Conservation (phyloP, 225 moss, liverwort and hornwort species). For the Marchantia paleacea region DNA sequence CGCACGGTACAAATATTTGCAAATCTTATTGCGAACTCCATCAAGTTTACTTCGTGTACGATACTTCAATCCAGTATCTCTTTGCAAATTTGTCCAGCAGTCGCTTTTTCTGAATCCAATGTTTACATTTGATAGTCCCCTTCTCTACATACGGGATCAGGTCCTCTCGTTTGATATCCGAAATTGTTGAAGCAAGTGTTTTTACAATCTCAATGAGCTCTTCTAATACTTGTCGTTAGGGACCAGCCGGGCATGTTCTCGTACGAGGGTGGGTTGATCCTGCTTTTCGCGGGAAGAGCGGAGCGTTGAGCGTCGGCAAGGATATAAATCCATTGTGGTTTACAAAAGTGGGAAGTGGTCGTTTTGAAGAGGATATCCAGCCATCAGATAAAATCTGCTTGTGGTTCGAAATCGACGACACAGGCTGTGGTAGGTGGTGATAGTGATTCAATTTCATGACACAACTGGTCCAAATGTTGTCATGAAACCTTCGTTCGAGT, state of each 20-base stretch:
- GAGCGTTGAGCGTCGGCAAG: background rate
- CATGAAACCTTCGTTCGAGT: background rate
- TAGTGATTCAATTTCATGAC: background rate
- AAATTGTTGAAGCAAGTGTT: background rate
- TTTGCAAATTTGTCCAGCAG: background rate
- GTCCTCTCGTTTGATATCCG: too few species aligned
- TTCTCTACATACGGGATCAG: too few species aligned
- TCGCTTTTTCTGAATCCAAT: background rate
- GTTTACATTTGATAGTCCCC: background rate
- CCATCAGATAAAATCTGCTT: constrained; percentile 51
- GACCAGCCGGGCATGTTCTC: constrained; percentile 73
- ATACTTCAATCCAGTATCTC: background rate
- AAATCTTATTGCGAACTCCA: constrained; percentile 69
- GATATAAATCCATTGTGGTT: constrained; percentile 10
- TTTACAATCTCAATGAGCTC: background rate
- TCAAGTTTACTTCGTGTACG: constrained; percentile 58
- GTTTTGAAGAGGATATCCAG: constrained; percentile 18
- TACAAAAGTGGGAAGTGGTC: background rate
- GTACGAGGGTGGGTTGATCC: constrained; percentile 73
- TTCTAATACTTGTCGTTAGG: constrained; percentile 16
- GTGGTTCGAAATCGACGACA: constrained; percentile 90
- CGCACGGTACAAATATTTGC: constrained; percentile 70
- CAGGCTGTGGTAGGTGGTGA: constrained; percentile 63
- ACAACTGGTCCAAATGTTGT: background rate
- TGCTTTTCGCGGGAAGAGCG: constrained; percentile 2